Conservation (phyloP, 1,284 basidiomycete genomes). For the Austropuccinia psidii region DNA sequence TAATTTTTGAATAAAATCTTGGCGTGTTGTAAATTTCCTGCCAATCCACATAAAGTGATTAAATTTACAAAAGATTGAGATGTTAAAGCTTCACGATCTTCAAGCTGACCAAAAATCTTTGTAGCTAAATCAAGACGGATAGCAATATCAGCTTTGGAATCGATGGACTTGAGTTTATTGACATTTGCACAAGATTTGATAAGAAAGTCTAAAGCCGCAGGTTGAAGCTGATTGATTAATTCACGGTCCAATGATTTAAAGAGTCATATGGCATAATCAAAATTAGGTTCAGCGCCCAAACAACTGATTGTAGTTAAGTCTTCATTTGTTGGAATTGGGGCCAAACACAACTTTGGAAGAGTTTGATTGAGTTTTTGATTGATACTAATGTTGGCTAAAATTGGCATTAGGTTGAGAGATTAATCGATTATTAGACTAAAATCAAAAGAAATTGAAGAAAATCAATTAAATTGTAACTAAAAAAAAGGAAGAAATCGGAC, state of each 20-base stretch:
- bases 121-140: conserved; percentile 21
- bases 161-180: background rate
- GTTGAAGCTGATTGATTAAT: conserved; percentile 20
- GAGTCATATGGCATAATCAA: background rate
- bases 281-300: conserved; percentile 23
- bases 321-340: conserved; percentile 10
- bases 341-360: conserved; percentile 22
- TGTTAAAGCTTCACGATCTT: conserved; percentile 11
- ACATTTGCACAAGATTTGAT: conserved; percentile 13
- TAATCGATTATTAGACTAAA: conserved; percentile 9
- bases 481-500: background rate
- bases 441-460: background rate
- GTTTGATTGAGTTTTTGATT: conserved; percentile 34
- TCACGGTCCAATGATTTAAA: conserved; percentile 14
- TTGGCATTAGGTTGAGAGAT: no score
- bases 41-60: conserved; percentile 8
- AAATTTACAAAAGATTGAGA: conserved; percentile 19
- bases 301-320: background rate
- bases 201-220: conserved; percentile 10
- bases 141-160: background rate
- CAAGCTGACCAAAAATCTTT: conserved; percentile 16
- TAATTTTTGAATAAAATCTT: conserved; percentile 23
- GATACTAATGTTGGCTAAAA: conserved; percentile 3
- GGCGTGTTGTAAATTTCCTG: conserved; percentile 5
- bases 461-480: background rate